phyloP scores from a whole-genome alignment of 176 grass and related monocot genomes.

The Avena atlantica region DNA sequence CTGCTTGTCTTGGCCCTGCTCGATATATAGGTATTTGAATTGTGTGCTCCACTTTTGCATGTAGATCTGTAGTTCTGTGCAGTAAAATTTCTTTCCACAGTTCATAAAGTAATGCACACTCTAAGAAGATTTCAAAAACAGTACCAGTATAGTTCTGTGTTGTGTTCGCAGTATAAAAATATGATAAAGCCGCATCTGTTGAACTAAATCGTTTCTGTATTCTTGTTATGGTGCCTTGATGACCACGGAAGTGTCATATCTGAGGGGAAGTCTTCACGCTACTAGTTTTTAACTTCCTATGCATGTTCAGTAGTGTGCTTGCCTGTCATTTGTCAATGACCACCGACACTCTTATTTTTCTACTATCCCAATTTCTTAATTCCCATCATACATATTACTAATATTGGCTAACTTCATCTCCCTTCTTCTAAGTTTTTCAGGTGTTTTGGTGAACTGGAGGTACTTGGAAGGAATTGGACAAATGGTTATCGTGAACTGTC shows the following conservation, averaged over 20 bases:
- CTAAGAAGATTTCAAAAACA: not conserved
- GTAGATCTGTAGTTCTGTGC: not conserved
- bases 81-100: not conserved
- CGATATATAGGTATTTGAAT: constrained; percentile 1
- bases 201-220: not conserved
- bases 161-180: not conserved
- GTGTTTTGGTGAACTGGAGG: not conserved
- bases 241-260: not conserved
- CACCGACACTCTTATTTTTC: not conserved
- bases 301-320: not conserved
- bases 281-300: not conserved
- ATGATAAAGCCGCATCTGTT: not conserved
- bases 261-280: not conserved
- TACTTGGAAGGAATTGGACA: not conserved
- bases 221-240: not conserved
- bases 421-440: not conserved
- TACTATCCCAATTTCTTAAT: not conserved
- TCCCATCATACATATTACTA: not conserved
- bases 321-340: not conserved
- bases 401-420: not conserved
- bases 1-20: not conserved
- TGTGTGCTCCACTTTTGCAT: not conserved
- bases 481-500: not conserved
- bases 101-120: not conserved
- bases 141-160: not conserved